Percentiles rank a stretch among this genome's conserved stretches.
Evolutionary conservation across 495 filamentous ascomycete genomes (phyloP).

Genomic region (Penicillium odoratum): DNA sequence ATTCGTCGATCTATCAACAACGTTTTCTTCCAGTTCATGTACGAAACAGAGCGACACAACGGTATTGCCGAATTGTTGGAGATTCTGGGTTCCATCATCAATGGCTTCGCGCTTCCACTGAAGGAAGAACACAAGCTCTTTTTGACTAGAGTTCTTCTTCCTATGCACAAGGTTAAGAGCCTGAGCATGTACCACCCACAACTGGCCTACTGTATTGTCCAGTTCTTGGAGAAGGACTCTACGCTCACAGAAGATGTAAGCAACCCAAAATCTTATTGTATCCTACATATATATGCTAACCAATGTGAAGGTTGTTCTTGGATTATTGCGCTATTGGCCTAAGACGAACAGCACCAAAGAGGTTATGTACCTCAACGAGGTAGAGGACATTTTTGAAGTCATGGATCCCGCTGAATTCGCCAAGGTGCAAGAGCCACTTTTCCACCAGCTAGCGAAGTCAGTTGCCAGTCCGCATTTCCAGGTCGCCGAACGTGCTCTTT

Average conservation of each 20-base stretch:
- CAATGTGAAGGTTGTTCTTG: conserved; percentile 75
- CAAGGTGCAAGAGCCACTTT: conserved; percentile 96
- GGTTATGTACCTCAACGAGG: conserved; percentile 99
- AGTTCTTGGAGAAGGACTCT: conserved; percentile 98
- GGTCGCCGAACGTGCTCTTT: conserved; percentile 94
- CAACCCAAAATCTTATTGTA: background rate
- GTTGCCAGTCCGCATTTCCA: conserved; percentile 99
- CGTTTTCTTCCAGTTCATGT: conserved; percentile 99
- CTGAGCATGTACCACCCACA: conserved; percentile 99
- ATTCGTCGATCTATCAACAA: conserved; percentile 99
- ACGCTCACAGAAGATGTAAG: conserved; percentile 91
- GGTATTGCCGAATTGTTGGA: conserved; percentile 96
- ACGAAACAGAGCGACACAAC: conserved; percentile 98
- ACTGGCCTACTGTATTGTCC: conserved; percentile 97
- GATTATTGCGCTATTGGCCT: conserved; percentile 94
- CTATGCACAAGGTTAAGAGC: conserved; percentile 97
- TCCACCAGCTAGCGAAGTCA: conserved; percentile 95
- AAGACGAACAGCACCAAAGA: conserved; percentile 99
- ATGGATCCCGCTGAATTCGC: conserved; percentile 99
- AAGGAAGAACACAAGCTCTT: conserved; percentile 99
- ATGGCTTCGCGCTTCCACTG: conserved; percentile 93
- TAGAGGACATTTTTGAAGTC: conserved; percentile 99
- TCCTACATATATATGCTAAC: conserved; percentile 3
- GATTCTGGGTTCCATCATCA: conserved; percentile 98
- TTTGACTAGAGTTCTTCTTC: conserved; percentile 87